Conservation (phyloP, 768 basidiomycete species). For the Pleurotus giganteus region DNA sequence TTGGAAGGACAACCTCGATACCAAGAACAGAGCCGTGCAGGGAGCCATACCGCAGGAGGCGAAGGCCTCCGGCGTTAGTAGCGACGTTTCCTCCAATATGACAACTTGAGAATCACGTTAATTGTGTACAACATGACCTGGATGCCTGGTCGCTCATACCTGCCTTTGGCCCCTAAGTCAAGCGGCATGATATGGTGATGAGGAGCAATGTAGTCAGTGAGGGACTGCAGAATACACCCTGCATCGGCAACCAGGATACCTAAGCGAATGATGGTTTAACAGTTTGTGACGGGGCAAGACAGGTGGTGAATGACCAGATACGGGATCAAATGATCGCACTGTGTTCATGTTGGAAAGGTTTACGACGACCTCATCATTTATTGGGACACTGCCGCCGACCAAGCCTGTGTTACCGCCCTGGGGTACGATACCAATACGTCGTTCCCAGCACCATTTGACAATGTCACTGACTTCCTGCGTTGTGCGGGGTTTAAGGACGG, state of each 20-base stretch:
- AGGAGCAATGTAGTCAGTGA: slow-evolving; percentile 83
- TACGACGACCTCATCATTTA: slow-evolving; percentile 84
- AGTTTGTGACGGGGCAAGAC: slow-evolving; percentile 10
- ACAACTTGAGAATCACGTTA: slow-evolving; percentile 45
- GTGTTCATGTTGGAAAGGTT: slow-evolving; percentile 80
- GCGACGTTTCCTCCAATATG: slow-evolving; percentile 97
- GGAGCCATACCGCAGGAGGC: slow-evolving; percentile 91
- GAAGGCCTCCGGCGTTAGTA: slow-evolving; percentile 96
- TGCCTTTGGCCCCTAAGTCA: slow-evolving; percentile 94
- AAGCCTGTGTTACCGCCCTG: slow-evolving; percentile 99
- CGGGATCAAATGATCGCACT: slow-evolving; percentile 79
- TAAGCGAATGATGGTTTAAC: slow-evolving; percentile 25
- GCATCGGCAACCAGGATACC: slow-evolving; percentile 93
- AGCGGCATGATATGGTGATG: slow-evolving; percentile 95
- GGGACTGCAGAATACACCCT: slow-evolving; percentile 87
- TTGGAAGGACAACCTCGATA: slow-evolving; percentile 92
- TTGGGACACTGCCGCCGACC: slow-evolving; percentile 91
- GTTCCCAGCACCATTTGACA: slow-evolving; percentile 80
- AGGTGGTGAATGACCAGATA: slow-evolving; percentile 58
- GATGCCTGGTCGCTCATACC: slow-evolving; percentile 40
- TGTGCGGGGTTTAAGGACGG: slow-evolving; percentile 87
- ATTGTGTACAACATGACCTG: slow-evolving; percentile 24
- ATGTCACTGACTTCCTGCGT: slow-evolving; percentile 87
- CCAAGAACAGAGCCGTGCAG: slow-evolving; percentile 94
- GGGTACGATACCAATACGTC: slow-evolving; percentile 86